Base-by-base conservation (phyloP, 2,329 filamentous ascomycete genomes). In the Tolypocladium sp. region DNA sequence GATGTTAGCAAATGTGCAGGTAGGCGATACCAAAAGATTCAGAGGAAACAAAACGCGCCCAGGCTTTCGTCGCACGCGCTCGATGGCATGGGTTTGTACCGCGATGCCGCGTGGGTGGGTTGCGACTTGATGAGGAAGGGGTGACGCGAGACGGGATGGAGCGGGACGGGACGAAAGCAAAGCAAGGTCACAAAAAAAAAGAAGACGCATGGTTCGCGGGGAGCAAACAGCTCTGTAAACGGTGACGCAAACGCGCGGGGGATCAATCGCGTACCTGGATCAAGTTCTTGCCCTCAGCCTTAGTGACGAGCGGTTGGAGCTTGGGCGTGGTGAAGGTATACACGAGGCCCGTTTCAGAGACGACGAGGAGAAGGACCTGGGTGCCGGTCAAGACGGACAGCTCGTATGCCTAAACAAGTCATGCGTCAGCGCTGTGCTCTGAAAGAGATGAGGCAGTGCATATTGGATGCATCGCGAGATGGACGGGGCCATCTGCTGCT, bases 271-370 rank as follows among this genome's bases (percentile, higher is more conserved):
- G 65, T 84, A 97, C 94, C 87, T 99, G 94, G 67, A 99, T 97
- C 65, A 99, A 81, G 74, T 99, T 99, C 85, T 99, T 99, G 79
- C 94, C 94, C 78, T 97, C 94, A 22, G 94, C 89, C 81, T 97
- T 97, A 63, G 94, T 99, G 67, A 97, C 94, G 58, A 99, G 86
- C 63, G 94, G 94, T 78, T 97, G 94, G 59, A 99, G 86, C 81
- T 99, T 99, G 25, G 94, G 94, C 20, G 94, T 99, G 53, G 93
- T 97, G 75, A 97, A 97, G 61, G 93, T 97, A 77, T 97, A 97
- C 69, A 97, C 93, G 40, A 97, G 86, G 65, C 93, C 93, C 30
- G 93, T 97, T 80, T 97, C 93, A 52, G 93, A 97, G 64, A 97
- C 93, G 69, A 97, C 93, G 58, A 99, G 87, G 44, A 99, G 85